Base-by-base conservation (phyloP, 495 filamentous ascomycete species). In the Podospora pseudopauciseta region DNA sequence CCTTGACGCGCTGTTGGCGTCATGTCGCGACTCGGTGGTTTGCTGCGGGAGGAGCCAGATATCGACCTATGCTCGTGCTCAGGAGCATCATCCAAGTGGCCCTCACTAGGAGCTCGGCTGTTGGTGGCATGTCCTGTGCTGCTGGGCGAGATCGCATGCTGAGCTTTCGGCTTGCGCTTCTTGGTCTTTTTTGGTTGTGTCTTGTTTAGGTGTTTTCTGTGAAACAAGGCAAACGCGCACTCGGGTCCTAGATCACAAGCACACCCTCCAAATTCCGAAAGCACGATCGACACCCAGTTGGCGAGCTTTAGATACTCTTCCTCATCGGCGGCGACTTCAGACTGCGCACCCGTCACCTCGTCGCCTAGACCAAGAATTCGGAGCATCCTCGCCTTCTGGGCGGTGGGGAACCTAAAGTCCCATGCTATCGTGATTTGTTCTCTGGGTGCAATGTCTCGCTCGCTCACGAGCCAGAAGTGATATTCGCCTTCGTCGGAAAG, bases 381-480 rank as follows among this genome's bases (percentile, higher is more conserved):
- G n/a, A 81, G 70, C 73, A 79, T 84, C 55, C 81, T 79, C 15
- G 73, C 71, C 44, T 77, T 76, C 2, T 77, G 75, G 27, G 79
- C 71, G n/a, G 81, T 80, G 61, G 82, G 81, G 56, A 86, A 76
- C 18, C 81, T 77, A 57, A 86, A 85, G 58, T 86, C 83, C 85
- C 85, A 87, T 5, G 82, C 78, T 26, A 87, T 82, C 5, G 85
- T 87, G 34, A 87, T 82, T 67, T 86, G 83, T 70, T 86, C 85
- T 27, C 79, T 79, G 20, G 82, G 76, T 28, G 86, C 76, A 70
- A 97, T 90, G 55, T 88, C 84, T 61, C 88, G 82, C 71, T 90
- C 90, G 67, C 92, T 92, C 65, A 96, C 85, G 67, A 96, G 87
- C 84, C 94, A 97, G 78, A 97, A 95, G 74, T 92, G 90, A 79